These are phyloP conservation scores for Cardamine occulta DNA, from an alignment of 345 rosid genomes.

Conservation along the genomic window DNA sequence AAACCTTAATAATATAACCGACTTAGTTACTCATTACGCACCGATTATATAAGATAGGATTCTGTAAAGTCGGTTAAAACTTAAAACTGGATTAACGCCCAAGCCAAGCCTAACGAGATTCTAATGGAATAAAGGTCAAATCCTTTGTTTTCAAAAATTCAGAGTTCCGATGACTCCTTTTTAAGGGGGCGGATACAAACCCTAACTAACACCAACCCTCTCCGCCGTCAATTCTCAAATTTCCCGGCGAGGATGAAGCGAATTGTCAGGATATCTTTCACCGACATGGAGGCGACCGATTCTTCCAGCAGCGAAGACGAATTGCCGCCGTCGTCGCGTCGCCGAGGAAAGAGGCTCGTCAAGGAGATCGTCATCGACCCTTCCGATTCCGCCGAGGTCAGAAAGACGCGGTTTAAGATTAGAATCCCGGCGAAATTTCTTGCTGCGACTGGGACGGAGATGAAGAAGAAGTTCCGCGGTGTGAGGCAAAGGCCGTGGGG, in stretches of 20 bases:
- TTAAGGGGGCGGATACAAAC: slow-evolving; percentile 7
- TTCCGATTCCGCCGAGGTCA: slow-evolving; percentile 6
- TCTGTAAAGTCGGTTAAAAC: not conserved
- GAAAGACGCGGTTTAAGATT: slow-evolving; percentile 24
- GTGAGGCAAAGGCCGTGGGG: slow-evolving; percentile 74
- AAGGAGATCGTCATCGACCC: slow-evolving; percentile 44
- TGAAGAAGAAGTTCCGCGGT: slow-evolving; percentile 54
- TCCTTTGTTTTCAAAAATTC: not conserved
- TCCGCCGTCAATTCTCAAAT: slow-evolving; percentile 4
- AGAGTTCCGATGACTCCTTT: not conserved
- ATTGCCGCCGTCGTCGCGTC: not conserved
- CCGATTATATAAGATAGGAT: not conserved
- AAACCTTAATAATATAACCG: not conserved
- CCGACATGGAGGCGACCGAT: slow-evolving; percentile 55
- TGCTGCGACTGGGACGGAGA: not conserved
- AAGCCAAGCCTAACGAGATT: slow-evolving; percentile 26
- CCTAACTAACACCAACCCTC: slow-evolving; percentile 28
- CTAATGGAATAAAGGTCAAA: not conserved
- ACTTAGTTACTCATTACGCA: not conserved
- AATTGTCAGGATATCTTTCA: slow-evolving; percentile 45
- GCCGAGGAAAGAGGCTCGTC: slow-evolving; percentile 46
- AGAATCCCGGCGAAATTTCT: slow-evolving; percentile 27
- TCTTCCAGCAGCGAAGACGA: slow-evolving; percentile 52
- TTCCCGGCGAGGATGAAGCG: slow-evolving; percentile 33
- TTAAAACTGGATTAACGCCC: slow-evolving; percentile 22